phyloP scores from a whole-genome alignment of 2,329 filamentous ascomycete genomes.

The Coniochaeta prunicola region DNA sequence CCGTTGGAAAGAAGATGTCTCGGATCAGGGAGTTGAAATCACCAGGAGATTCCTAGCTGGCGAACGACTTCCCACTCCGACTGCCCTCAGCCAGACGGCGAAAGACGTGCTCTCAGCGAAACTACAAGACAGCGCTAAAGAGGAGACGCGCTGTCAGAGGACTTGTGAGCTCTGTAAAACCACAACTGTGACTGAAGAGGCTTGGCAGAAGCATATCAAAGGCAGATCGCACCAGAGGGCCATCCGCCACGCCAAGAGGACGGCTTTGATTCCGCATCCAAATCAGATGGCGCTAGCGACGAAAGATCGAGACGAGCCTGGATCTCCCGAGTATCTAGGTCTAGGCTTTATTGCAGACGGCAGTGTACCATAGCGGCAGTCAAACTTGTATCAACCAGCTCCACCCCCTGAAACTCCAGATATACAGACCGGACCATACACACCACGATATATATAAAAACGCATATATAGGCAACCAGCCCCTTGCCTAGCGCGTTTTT shows the following conservation, averaged over 20 bases:
- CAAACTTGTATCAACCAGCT: background rate
- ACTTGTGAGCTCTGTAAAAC: slow-evolving; percentile 69
- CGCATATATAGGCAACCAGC: background rate
- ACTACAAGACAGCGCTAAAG: slow-evolving; percentile 34
- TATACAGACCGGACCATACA: background rate
- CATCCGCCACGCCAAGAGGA: slow-evolving; percentile 17
- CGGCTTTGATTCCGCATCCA: slow-evolving; percentile 15
- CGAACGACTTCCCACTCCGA: slow-evolving; percentile 43
- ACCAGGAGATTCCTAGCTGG: slow-evolving; percentile 56
- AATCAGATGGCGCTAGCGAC: background rate
- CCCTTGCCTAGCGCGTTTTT: background rate
- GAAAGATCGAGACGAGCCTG: background rate
- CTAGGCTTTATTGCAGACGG: background rate
- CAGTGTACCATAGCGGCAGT: background rate
- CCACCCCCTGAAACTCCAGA: background rate
- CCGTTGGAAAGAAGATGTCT: slow-evolving; percentile 57
- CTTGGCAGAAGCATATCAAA: slow-evolving; percentile 38
- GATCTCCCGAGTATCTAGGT: background rate
- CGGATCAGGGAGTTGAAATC: slow-evolving; percentile 55
- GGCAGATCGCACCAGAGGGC: slow-evolving; percentile 29
- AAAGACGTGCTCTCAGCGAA: slow-evolving; percentile 47
- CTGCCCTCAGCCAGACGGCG: slow-evolving; percentile 39
- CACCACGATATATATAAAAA: background rate
- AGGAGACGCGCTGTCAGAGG: slow-evolving; percentile 48
- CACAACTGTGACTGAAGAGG: slow-evolving; percentile 48